Evolutionary conservation across 2,329 filamentous ascomycete species (phyloP).

Genomic region (Colletotrichum ledebouriae): DNA sequence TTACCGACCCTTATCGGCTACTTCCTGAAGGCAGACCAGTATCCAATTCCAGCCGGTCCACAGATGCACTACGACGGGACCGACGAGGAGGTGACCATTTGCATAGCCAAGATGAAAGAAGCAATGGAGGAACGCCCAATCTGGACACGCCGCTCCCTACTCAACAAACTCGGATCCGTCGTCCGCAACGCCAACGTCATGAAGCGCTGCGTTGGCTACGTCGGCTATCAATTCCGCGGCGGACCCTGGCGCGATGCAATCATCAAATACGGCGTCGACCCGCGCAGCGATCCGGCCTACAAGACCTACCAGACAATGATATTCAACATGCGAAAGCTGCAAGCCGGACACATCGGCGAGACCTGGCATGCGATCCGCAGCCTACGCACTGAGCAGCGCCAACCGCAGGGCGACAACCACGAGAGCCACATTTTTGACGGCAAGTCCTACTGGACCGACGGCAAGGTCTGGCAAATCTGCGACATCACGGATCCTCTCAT

Average conservation of each 20-base stretch:
- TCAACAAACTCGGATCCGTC: conserved; percentile 75
- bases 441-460: conserved; percentile 78
- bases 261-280: conserved; percentile 88
- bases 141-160: conserved; percentile 86
- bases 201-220: conserved; percentile 83
- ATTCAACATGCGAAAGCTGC: conserved; percentile 77
- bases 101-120: conserved; percentile 73
- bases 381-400: conserved; percentile 51
- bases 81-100: conserved; percentile 71
- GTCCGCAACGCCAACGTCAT: conserved; percentile 69
- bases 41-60: conserved; percentile 74
- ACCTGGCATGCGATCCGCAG: conserved; percentile 64
- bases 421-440: conserved; percentile 86
- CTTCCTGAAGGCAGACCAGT: conserved; percentile 71
- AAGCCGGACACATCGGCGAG: conserved; percentile 59
- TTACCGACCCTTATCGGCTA: conserved; percentile 71
- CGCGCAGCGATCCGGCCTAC: conserved; percentile 80
- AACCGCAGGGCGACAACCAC: conserved; percentile 56
- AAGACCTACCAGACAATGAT: conserved; percentile 90
- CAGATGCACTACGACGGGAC: conserved; percentile 69
- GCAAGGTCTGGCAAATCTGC: conserved; percentile 94
- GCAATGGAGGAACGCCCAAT: conserved; percentile 83
- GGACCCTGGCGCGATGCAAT: conserved; percentile 94
- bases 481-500: conserved; percentile 89
- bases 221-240: conserved; percentile 91